Conservation (phyloP, 2,329 filamentous ascomycete genomes). For the Epichloe sp. region DNA sequence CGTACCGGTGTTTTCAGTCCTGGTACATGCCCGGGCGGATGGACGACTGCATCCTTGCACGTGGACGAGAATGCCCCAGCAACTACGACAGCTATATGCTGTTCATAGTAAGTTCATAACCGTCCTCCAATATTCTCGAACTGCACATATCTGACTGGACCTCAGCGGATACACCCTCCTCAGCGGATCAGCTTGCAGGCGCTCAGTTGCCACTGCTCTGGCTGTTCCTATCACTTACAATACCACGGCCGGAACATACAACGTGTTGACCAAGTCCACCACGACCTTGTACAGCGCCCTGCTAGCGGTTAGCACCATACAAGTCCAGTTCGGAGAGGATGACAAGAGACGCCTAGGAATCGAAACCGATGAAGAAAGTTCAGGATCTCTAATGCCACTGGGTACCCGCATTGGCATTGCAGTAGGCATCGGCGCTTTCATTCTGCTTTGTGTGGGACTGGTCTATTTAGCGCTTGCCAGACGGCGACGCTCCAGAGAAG, state of each 20-base stretch:
- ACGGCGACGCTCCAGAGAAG: conserved; percentile 10
- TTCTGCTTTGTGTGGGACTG: conserved; percentile 16
- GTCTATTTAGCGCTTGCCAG: conserved; percentile 15
- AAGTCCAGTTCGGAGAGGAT: conserved; percentile 23
- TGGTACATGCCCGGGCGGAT: conserved; percentile 25
- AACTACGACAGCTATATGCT: conserved; percentile 24
- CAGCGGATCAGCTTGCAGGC: conserved; percentile 21
- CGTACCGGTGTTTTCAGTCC: conserved; percentile 27
- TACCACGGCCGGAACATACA: conserved; percentile 20
- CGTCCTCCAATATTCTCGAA: background rate
- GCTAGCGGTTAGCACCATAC: conserved; percentile 24
- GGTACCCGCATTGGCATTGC: conserved; percentile 23
- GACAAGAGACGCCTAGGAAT: conserved; percentile 23
- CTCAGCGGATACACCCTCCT: conserved; percentile 22
- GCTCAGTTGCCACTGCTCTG: conserved; percentile 21
- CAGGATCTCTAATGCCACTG: conserved; percentile 13
- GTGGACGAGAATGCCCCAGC: conserved; percentile 15
- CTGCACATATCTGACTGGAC: background rate
- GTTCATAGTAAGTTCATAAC: conserved; percentile 24
- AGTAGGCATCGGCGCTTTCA: conserved; percentile 17
- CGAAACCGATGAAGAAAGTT: conserved; percentile 15
- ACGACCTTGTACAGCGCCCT: conserved; percentile 25
- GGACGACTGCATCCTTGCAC: conserved; percentile 24
- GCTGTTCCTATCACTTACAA: conserved; percentile 25
- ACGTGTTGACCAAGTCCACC: conserved; percentile 21